A percentile compares a stretch with the other conserved stretches of the same genome.
phyloP scores from a whole-genome alignment of 306 rosid species.

The Rosa lucieae region DNA sequence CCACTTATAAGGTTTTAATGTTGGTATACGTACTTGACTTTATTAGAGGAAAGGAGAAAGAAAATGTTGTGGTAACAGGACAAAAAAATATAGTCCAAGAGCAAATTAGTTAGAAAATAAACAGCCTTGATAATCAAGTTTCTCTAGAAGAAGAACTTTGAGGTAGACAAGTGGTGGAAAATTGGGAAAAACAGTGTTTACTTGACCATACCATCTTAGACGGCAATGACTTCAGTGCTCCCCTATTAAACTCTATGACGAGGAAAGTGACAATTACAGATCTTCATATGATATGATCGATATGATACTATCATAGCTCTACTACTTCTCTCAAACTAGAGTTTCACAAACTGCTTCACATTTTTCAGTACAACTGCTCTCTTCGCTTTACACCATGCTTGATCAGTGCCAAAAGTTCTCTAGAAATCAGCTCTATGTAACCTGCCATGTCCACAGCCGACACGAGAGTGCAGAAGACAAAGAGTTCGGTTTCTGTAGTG shows the following conservation, averaged over 20 bases:
- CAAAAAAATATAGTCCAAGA: not conserved
- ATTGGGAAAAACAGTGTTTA: constrained; percentile 21
- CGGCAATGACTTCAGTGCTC: constrained; percentile 48
- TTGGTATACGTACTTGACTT: no score
- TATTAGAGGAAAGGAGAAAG: not conserved
- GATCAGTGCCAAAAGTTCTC: constrained; percentile 21
- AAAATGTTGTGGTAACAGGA: not conserved
- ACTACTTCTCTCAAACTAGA: constrained; percentile 1
- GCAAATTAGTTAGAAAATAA: not conserved
- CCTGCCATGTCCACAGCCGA: constrained; percentile 29
- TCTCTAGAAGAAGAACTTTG: not conserved
- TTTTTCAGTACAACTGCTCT: constrained; percentile 20
- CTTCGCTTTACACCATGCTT: constrained; percentile 40
- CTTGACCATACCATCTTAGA: constrained; percentile 42
- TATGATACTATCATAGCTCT: not conserved
- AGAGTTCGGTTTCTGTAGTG: constrained; percentile 59
- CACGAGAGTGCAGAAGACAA: constrained; percentile 34
- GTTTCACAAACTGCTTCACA: constrained; percentile 13
- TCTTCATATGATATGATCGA: constrained; percentile 7
- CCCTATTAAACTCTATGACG: constrained; percentile 23
- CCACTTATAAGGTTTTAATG: not conserved
- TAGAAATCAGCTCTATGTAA: constrained; percentile 22
- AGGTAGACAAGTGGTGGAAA: constrained; percentile 31
- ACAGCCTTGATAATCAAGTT: not conserved
- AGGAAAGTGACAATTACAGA: constrained; percentile 31